phyloP scores from a whole-genome alignment of 164 flowering plant genomes.

The Taxillus chinensis region DNA sequence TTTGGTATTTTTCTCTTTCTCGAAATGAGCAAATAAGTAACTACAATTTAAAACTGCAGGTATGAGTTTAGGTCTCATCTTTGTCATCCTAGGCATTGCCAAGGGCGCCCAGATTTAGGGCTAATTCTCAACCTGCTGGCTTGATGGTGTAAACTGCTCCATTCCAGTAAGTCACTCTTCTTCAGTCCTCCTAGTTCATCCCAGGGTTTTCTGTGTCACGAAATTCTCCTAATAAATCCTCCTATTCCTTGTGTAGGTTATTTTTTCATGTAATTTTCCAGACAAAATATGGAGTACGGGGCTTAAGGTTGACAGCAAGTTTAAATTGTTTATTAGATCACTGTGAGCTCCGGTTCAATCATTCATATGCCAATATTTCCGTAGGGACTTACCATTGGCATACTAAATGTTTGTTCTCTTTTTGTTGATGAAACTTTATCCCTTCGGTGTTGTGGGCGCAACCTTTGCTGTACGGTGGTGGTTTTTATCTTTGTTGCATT shows the following conservation, averaged over 20 bases:
- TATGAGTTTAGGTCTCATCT: slow-evolving; percentile 26
- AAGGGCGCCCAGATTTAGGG: slow-evolving; percentile 32
- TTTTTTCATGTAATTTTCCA: background rate
- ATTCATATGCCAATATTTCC: background rate
- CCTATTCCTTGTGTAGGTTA: slow-evolving; percentile 18
- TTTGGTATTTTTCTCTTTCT: slow-evolving; percentile 6
- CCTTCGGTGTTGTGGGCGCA: background rate
- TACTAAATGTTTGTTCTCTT: background rate
- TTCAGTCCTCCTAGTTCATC: slow-evolving; percentile 18
- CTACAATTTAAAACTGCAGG: slow-evolving; percentile 38
- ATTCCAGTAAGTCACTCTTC: slow-evolving; percentile 30
- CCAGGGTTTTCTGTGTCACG: slow-evolving; percentile 17
- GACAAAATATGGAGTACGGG: slow-evolving; percentile 1
- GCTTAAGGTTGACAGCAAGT: slow-evolving; percentile 11
- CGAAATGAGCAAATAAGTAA: slow-evolving; percentile 17
- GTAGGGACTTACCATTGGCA: background rate
- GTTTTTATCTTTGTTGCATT: background rate
- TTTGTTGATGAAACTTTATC: background rate
- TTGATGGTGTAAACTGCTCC: slow-evolving; percentile 31
- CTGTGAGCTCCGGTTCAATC: background rate
- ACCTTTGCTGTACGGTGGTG: too few species aligned
- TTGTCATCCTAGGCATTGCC: slow-evolving; percentile 30
- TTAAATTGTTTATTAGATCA: background rate
- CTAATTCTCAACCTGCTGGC: slow-evolving; percentile 23
- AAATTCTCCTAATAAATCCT: slow-evolving; percentile 14